Base-by-base conservation (phyloP, 2,329 filamentous ascomycete genomes). In the Ophiostoma sp. region DNA sequence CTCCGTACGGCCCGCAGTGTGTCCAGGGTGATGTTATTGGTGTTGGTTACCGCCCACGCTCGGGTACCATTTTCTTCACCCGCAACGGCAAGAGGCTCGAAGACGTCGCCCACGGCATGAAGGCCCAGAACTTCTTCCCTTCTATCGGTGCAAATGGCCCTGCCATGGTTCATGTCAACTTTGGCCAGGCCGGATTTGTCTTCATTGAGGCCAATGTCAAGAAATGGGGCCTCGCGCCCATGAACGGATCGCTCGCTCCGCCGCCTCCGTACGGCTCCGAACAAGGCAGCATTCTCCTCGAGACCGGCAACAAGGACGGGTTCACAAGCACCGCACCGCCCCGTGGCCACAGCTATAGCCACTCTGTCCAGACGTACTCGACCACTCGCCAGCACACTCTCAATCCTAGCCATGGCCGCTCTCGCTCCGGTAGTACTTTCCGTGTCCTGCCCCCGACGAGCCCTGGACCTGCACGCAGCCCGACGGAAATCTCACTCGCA, bases 161-260 rank as follows among this genome's bases (percentile, higher is more conserved):
- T 16, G 93, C 92, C 74, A 89, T 89, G 44, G 87, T 99, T 1
- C 94, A 99, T 76, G 95, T 98, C 76, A 99, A 99, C 78, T 96
- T 99, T 77, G 95, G 95, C 7, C 95, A 99, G 77, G 92, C 95
- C 75, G 95, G 95, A 45, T 99, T 98, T 76, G 95, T 99, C 65
- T 99, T 98, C 76, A 98, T 99, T 74, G 95, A 99, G 79, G 95
- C 94, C 71, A 99, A 99, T 75, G 95, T 99, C 70, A 99, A 99
- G 87, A 99, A 98, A 83, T 99, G 95, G 95, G 95, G 95, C 1
- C 82, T 99, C 68, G 95, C 95, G 64, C 95, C 95, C 5, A 96
- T 96, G 85, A 97, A 92, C 1, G 95, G 95, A 69, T 97, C 92
- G 75, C 83, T 99, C 70, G 95, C 95, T 41, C 95, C 95, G 16